Percentiles rank a stretch among this genome's conserved stretches.
phyloP scores from a whole-genome alignment of 495 filamentous ascomycete genomes.

The Neurospora sp. region DNA sequence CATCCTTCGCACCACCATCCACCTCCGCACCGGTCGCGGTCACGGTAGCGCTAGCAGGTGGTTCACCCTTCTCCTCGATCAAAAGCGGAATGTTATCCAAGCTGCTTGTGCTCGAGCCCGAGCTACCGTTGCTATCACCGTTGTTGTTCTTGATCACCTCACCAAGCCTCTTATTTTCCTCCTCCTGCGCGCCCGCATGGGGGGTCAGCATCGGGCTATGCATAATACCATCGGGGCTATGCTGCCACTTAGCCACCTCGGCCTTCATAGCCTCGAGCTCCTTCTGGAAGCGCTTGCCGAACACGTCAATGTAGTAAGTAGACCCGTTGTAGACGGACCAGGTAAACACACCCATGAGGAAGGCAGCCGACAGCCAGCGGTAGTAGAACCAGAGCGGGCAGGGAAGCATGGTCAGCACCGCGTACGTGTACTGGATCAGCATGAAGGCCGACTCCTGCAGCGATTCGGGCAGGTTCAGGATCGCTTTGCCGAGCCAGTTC shows the following conservation, averaged over 20 bases:
- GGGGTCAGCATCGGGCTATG: slow-evolving; percentile 33
- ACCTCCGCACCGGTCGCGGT: slow-evolving; percentile 32
- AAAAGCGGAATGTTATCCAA: slow-evolving; percentile 49
- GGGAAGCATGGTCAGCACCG: slow-evolving; percentile 83
- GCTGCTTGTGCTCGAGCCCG: slow-evolving; percentile 14
- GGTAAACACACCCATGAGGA: slow-evolving; percentile 68
- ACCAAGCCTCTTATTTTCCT: slow-evolving; percentile 11
- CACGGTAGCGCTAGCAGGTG: slow-evolving; percentile 7
- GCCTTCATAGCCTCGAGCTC: slow-evolving; percentile 84
- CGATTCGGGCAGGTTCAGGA: slow-evolving; percentile 61
- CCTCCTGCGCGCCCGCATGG: slow-evolving; percentile 10
- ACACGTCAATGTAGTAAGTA: slow-evolving; percentile 95
- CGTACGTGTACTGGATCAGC: slow-evolving; percentile 88
- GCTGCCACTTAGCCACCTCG: slow-evolving; percentile 87
- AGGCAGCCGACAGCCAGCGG: slow-evolving; percentile 64
- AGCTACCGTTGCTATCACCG: background rate
- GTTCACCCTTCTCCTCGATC: slow-evolving; percentile 28
- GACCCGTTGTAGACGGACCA: slow-evolving; percentile 95
- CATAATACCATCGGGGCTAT: slow-evolving; percentile 34
- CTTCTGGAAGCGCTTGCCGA: slow-evolving; percentile 92
- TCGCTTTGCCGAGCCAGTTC: slow-evolving; percentile 75
- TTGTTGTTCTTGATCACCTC: slow-evolving; percentile 9
- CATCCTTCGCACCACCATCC: slow-evolving; percentile 28
- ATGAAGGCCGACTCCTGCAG: slow-evolving; percentile 90
- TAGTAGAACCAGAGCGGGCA: slow-evolving; percentile 94